These are phyloP conservation scores for Cytospora mali DNA, from an alignment of 2,329 filamentous ascomycete species.

Conservation along the genomic window DNA sequence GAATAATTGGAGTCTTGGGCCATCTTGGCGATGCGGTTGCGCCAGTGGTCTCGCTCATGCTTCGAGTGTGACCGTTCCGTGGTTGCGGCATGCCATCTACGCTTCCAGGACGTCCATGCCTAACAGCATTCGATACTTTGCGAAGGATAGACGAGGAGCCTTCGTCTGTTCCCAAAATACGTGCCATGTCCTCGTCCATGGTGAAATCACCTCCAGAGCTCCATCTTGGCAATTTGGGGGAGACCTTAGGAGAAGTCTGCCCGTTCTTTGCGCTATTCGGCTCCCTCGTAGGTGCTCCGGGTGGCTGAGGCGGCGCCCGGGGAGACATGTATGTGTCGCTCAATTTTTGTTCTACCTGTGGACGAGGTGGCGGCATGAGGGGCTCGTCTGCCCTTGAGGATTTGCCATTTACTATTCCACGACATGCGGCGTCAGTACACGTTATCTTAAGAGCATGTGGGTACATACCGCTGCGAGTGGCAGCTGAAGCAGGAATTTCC, in stretches of 20 bases:
- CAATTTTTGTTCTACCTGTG: constrained; percentile 45
- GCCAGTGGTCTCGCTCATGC: constrained; percentile 69
- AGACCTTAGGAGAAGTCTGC: constrained; percentile 52
- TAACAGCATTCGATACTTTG: constrained; percentile 89
- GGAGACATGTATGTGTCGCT: constrained; percentile 61
- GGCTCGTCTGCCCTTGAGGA: constrained; percentile 33
- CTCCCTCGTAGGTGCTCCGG: constrained; percentile 46
- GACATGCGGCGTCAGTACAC: constrained; percentile 24
- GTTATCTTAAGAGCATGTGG: constrained; percentile 18
- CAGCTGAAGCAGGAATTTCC: constrained; percentile 53
- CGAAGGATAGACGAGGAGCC: constrained; percentile 78
- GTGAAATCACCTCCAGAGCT: constrained; percentile 85
- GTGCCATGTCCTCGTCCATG: constrained; percentile 93
- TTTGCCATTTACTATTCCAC: constrained; percentile 42
- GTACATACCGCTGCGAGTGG: constrained; percentile 48
- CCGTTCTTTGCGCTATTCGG: constrained; percentile 41
- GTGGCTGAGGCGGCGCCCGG: constrained; percentile 56
- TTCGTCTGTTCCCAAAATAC: constrained; percentile 80
- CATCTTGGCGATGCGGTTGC: constrained; percentile 67
- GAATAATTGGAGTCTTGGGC: constrained; percentile 66
- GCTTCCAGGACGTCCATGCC: constrained; percentile 88
- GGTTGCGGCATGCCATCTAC: constrained; percentile 54
- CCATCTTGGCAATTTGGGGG: constrained; percentile 71
- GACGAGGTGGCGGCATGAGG: constrained; percentile 33
- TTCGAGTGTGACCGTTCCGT: constrained; percentile 58